Percentiles rank a stretch among this genome's conserved stretches.
Evolutionary conservation across 257 asterid genomes (phyloP).

Genomic region (Cinchona pubescens): DNA sequence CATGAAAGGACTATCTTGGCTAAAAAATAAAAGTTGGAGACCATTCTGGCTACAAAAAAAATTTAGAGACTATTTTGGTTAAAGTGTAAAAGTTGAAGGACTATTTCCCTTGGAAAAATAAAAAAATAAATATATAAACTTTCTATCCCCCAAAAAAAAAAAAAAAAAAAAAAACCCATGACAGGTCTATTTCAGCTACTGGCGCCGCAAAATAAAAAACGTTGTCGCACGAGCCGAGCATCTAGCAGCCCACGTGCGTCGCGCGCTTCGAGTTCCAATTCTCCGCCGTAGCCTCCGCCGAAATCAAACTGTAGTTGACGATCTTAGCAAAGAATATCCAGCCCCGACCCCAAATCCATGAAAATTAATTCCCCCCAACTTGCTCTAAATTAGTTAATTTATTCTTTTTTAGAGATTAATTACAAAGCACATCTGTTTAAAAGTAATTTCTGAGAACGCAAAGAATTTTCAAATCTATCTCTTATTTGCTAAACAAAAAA

Average conservation of each 20-base stretch:
- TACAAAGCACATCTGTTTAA: not conserved
- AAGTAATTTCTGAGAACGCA: too few relatives aligned
- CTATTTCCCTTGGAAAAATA: too few relatives aligned
- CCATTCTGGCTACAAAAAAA: too few relatives aligned
- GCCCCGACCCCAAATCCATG: not conserved
- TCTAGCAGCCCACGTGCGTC: conserved; percentile 33
- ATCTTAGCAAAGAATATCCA: not conserved
- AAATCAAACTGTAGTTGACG: conserved; percentile 7
- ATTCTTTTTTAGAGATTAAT: not conserved
- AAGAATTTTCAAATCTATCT: too few relatives aligned
- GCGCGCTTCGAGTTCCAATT: conserved; percentile 10
- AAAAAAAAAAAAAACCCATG: not conserved
- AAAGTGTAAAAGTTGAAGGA: too few relatives aligned
- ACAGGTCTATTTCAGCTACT: conserved; percentile 12
- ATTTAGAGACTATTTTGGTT: too few relatives aligned
- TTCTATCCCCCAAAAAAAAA: too few relatives aligned
- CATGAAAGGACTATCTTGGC: too few relatives aligned
- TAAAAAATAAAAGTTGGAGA: too few relatives aligned
- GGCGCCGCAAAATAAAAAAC: conserved; percentile 37
- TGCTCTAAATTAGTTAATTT: not conserved
- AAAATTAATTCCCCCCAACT: not conserved
- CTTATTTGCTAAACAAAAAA: too few relatives aligned
- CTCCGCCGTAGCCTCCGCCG: conserved; percentile 35
- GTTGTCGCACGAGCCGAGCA: conserved; percentile 14
- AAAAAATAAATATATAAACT: too few relatives aligned